phyloP scores from a whole-genome alignment of 1,139 yeast genomes.

The Geotrichum fermentans region DNA sequence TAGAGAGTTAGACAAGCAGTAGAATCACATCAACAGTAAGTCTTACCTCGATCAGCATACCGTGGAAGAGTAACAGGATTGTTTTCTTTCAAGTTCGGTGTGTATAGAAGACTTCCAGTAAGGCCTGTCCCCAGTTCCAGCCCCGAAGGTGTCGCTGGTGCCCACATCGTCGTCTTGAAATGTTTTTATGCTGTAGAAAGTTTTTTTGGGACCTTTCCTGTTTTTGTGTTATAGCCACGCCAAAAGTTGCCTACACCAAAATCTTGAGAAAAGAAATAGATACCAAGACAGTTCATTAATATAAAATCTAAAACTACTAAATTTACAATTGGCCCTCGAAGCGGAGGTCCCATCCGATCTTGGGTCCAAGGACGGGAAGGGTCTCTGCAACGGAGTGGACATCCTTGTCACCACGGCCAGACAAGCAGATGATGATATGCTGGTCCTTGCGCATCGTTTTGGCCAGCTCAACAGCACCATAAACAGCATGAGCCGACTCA shows the following conservation, averaged over 20 bases:
- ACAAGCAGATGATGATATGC: conserved; percentile 78
- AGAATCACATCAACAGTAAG: not conserved
- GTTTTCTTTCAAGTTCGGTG: conserved; percentile 9
- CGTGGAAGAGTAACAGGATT: conserved; percentile 3
- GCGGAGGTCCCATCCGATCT: conserved; percentile 93
- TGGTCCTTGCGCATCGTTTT: conserved; percentile 75
- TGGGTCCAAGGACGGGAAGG: conserved; percentile 80
- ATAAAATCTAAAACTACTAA: too few relatives aligned
- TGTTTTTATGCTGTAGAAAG: not conserved
- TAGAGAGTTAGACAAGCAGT: not conserved
- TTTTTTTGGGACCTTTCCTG: not conserved
- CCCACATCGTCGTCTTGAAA: not conserved
- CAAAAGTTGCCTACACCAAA: too few relatives aligned
- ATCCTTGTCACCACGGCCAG: conserved; percentile 99
- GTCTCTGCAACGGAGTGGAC: conserved; percentile 96
- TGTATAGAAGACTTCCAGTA: conserved; percentile 8
- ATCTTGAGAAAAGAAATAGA: too few relatives aligned
- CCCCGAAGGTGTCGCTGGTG: not conserved
- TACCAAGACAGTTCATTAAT: too few relatives aligned
- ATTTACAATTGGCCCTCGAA: conserved; percentile 46
- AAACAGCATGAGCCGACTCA: conserved; percentile 94
- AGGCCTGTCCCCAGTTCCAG: not conserved
- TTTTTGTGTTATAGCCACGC: too few relatives aligned
- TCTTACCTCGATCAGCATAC: not conserved
- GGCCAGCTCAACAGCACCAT: conserved; percentile 85